Evolutionary conservation across 1,284 basidiomycete species (phyloP).

Genomic region (Boletus hoseneyae): DNA sequence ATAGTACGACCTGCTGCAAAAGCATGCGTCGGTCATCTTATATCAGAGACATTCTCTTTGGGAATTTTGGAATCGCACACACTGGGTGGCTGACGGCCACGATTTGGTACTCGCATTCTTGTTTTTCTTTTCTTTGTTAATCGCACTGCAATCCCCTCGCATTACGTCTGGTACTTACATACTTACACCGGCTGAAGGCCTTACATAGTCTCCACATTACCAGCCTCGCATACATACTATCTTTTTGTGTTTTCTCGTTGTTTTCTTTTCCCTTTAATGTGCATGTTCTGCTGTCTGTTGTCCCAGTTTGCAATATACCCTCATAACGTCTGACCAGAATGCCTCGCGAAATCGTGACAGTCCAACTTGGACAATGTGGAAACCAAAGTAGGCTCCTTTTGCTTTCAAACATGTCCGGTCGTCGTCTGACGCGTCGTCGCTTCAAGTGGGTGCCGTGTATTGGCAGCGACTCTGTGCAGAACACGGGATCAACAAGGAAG

Average conservation of each 20-base stretch:
- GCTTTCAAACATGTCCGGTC: slow-evolving; percentile 8
- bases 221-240: slow-evolving; percentile 23
- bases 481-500: slow-evolving; percentile 92
- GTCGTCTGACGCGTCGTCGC: slow-evolving; percentile 3
- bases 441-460: slow-evolving; percentile 78
- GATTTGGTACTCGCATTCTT: slow-evolving; percentile 11
- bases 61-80: slow-evolving; percentile 14
- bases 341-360: slow-evolving; percentile 85
- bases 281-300: slow-evolving; percentile 15
- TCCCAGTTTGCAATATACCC: background rate
- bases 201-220: slow-evolving; percentile 24
- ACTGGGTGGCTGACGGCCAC: slow-evolving; percentile 33
- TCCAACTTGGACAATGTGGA: slow-evolving; percentile 93
- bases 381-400: slow-evolving; percentile 76
- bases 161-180: slow-evolving; percentile 20
- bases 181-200: slow-evolving; percentile 34
- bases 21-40: slow-evolving; percentile 10
- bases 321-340: slow-evolving; percentile 36
- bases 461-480: slow-evolving; percentile 96
- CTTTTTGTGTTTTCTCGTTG: slow-evolving; percentile 22
- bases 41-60: slow-evolving; percentile 13
- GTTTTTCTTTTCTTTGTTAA: slow-evolving; percentile 12
- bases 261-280: slow-evolving; percentile 15
- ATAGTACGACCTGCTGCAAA: slow-evolving; percentile 1
- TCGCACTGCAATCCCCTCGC: slow-evolving; percentile 15